Base-by-base conservation (phyloP, 768 basidiomycete genomes). In the Nidularia pulvinata region DNA sequence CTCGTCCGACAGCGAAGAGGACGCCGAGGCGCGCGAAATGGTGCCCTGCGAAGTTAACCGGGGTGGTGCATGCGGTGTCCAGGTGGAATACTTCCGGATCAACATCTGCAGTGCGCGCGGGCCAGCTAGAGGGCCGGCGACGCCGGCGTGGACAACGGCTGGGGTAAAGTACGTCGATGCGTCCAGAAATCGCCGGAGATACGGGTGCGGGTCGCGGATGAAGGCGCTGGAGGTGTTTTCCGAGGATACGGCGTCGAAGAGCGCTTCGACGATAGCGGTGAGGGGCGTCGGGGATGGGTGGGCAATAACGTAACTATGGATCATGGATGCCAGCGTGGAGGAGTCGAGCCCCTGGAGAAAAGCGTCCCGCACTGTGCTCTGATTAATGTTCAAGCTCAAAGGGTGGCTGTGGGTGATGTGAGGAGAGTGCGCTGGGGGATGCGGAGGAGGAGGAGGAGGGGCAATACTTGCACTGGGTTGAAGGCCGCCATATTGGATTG, bases 101-200 rank as follows among this genome's bases (percentile, higher is more conserved):
- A 76, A 78, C 69, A 80, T 83, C 56, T 84, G 82, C 11, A 86
- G 70, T 3, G 84, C 83, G 11, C 83, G 74, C 0, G 79, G 71
- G 22, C 84, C 85, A 3, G 84, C 79, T 6, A 79, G 65, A 0
- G 83, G 80, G 4, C 85, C 85, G 1, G 78, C 63, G 7, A 79
- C 72, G 36, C 81, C 82, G 3, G 83, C 83, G 56, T 86, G 84
- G 4, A 76, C 65, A 30, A 85, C 63, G 0, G 70, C 66, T 22
- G 64, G 49, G n/a, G 78, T 66, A 49, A 85, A 82, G 54, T 81
- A 83, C 5, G 74, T 58, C 7, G 79, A 79, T 0, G 82, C 79
- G 46, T 82, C 81, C 13, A 78, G 58, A 62, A 77, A 85, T 10
- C 80, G 73, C n/a, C 79, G 73, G 13, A 86, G 67, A 59, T 78